phyloP scores from a whole-genome alignment of 1,284 basidiomycete species.

The Paramarasmius palmivorus region DNA sequence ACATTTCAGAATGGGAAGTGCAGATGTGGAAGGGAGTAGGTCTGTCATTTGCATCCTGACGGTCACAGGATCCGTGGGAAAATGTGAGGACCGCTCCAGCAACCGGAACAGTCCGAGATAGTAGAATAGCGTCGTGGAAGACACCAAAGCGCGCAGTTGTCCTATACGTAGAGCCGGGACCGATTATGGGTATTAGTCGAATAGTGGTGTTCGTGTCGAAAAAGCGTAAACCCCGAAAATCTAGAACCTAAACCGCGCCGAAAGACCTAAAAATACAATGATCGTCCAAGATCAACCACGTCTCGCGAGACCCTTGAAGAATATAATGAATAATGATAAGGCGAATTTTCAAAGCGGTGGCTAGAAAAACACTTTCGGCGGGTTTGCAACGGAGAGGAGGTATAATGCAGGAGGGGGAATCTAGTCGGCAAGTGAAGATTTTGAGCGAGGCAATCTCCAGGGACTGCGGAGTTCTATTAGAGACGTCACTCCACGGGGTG shows the following conservation, averaged over 20 bases:
- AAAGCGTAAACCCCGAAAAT: not conserved
- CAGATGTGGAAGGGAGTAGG: not conserved
- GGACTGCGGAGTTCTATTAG: not conserved
- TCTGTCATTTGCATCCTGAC: not conserved
- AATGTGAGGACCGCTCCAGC: not conserved
- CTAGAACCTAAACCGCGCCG: conserved; percentile 11
- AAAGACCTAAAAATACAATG: conserved; percentile 12
- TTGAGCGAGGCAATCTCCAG: conserved; percentile 3
- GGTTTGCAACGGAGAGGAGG: conserved; percentile 8
- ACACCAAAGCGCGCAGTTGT: conserved; percentile 12
- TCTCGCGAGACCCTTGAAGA: conserved; percentile 13
- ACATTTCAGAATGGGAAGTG: conserved; percentile 4
- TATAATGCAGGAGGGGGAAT: conserved; percentile 12
- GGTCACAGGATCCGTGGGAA: not conserved
- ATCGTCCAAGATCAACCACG: conserved; percentile 9
- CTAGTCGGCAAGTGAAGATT: conserved; percentile 14
- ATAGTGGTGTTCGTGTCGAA: conserved; percentile 3
- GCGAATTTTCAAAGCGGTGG: conserved; percentile 12
- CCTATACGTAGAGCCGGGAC: conserved; percentile 12
- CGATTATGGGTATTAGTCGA: conserved; percentile 7
- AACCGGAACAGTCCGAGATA: not conserved
- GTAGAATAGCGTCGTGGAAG: not conserved
- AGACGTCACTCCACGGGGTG: conserved; percentile 22
- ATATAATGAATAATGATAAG: conserved; percentile 12
- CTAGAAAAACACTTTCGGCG: conserved; percentile 16